Evolutionary conservation across 1,139 yeast species (phyloP).

Genomic region (Taiozyma sp.): DNA sequence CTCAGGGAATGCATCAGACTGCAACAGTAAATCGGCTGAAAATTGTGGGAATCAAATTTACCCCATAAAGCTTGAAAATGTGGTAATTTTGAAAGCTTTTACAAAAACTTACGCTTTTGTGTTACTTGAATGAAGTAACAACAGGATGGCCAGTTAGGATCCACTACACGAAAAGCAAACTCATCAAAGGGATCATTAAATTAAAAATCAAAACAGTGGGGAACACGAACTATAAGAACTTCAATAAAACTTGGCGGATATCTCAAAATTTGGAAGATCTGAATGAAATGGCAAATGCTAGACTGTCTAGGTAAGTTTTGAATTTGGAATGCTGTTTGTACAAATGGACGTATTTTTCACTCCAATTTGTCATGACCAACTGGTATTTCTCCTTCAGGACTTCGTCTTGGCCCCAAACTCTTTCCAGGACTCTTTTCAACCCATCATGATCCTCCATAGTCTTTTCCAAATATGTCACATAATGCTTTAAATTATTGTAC

Average conservation of each 20-base stretch:
- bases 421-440: conserved; percentile 26
- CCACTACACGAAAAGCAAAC: neutral
- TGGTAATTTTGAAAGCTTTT: too few species aligned
- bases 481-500: conserved; percentile 25
- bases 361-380: conserved; percentile 35
- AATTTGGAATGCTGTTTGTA: conserved; percentile 30
- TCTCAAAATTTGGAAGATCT: conserved; percentile 11
- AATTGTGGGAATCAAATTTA: too few species aligned
- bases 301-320: conserved; percentile 25
- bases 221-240: neutral
- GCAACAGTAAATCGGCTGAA: too few species aligned
- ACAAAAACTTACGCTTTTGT: too few species aligned
- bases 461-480: conserved; percentile 27
- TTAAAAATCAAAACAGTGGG: too few species aligned
- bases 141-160: neutral
- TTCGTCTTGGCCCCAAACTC: conserved; percentile 32
- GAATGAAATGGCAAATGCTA: conserved; percentile 23
- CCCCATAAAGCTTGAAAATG: too few species aligned
- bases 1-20: too few species aligned
- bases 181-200: neutral
- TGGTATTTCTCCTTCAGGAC: conserved; percentile 19
- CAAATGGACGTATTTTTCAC: conserved; percentile 31
- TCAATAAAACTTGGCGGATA: neutral
- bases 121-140: neutral
- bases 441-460: conserved; percentile 31